Conservation (phyloP, 2,329 filamentous ascomycete species). For the Plenodomus tracheiphilus region DNA sequence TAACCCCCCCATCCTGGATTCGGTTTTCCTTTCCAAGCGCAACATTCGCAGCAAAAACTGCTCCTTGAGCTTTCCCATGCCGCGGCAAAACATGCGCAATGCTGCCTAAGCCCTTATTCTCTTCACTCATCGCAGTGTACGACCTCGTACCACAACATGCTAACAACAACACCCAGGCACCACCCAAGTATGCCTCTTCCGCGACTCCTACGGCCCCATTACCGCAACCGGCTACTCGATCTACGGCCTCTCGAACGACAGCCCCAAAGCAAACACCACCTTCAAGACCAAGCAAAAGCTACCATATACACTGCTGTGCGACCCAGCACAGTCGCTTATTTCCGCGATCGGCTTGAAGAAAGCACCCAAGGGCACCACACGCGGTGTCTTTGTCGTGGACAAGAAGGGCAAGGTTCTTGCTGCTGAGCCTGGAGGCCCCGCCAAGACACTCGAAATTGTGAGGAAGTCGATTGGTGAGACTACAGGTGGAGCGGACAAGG, state of each 20-base stretch:
- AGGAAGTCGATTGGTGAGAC: slow-evolving; percentile 61
- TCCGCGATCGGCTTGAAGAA: slow-evolving; percentile 89
- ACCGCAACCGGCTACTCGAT: slow-evolving; percentile 80
- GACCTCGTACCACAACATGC: not conserved
- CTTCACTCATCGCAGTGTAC: not conserved
- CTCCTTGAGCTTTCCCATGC: not conserved
- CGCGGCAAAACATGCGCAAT: not conserved
- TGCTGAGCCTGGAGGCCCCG: slow-evolving; percentile 74
- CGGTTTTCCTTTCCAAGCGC: not conserved
- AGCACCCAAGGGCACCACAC: slow-evolving; percentile 73
- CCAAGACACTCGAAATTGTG: slow-evolving; percentile 75
- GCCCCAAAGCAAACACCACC: slow-evolving; percentile 85
- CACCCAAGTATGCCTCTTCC: slow-evolving; percentile 89
- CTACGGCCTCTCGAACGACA: slow-evolving; percentile 87
- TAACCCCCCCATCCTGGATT: not conserved
- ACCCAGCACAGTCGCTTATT: slow-evolving; percentile 74
- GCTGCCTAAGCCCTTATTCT: not conserved
- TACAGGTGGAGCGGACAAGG: slow-evolving; percentile 24
- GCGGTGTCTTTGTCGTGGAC: slow-evolving; percentile 86
- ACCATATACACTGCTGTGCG: slow-evolving; percentile 85
- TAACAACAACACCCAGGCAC: slow-evolving; percentile 65
- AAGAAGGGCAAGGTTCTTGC: slow-evolving; percentile 81
- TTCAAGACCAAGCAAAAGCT: slow-evolving; percentile 93
- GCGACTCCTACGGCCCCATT: slow-evolving; percentile 77
- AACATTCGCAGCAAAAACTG: not conserved